phyloP scores from a whole-genome alignment of 2,329 filamentous ascomycete genomes.

The Exophiala sideris region DNA sequence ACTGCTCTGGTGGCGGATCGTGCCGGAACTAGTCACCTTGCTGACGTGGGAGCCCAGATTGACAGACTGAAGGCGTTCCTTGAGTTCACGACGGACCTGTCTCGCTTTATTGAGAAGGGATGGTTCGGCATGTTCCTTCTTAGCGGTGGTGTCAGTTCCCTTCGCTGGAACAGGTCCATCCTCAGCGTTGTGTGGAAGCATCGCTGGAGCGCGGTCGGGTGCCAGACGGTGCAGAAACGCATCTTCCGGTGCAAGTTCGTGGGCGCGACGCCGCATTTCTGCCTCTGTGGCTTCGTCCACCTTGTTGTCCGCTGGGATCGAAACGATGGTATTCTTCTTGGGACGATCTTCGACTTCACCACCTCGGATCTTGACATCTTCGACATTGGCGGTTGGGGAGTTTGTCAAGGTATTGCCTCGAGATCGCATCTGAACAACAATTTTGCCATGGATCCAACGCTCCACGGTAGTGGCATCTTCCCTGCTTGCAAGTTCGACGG shows the following conservation, averaged over 20 bases:
- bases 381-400: not conserved
- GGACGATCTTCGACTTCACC: not conserved
- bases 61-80: not conserved
- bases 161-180: too few relatives aligned
- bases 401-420: not conserved
- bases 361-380: not conserved
- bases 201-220: too few relatives aligned
- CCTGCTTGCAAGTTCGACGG: slow-evolving; percentile 21
- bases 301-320: too few relatives aligned
- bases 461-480: slow-evolving; percentile 14
- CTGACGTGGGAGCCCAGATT: slow-evolving; percentile 11
- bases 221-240: too few relatives aligned
- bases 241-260: too few relatives aligned
- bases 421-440: not conserved
- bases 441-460: slow-evolving; percentile 1
- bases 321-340: not conserved
- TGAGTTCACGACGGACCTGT: not conserved
- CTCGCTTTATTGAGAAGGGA: not conserved
- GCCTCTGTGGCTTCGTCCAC: too few relatives aligned
- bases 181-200: too few relatives aligned
- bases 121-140: too few relatives aligned
- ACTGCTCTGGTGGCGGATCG: slow-evolving; percentile 11
- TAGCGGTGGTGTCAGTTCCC: too few relatives aligned
- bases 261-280: too few relatives aligned
- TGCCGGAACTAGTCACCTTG: slow-evolving; percentile 11